Conservation (phyloP, 176 grass and related monocot genomes). For the Alopecurus myosuroides region DNA sequence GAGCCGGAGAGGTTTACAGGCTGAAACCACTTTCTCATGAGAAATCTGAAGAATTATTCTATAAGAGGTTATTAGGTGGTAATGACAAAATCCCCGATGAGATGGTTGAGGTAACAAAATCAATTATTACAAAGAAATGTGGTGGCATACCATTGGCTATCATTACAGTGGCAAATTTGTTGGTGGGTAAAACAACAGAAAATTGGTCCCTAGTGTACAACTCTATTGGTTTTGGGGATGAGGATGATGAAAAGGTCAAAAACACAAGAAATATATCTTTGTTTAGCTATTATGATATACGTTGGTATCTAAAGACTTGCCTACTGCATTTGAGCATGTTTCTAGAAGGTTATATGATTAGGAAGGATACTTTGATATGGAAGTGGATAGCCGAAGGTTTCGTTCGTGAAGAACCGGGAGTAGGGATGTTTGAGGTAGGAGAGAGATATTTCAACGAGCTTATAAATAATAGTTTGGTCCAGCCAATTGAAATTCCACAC, state of each 20-base stretch:
- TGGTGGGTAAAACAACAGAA: background rate
- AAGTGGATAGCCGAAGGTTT: background rate
- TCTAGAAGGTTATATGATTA: background rate
- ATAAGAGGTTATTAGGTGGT: background rate
- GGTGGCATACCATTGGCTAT: background rate
- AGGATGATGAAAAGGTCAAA: background rate
- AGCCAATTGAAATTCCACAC: background rate
- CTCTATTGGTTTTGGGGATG: background rate
- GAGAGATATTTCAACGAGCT: conserved; percentile 17
- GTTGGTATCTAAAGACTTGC: background rate
- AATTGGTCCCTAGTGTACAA: background rate
- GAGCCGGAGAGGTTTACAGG: background rate
- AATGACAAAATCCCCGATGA: background rate
- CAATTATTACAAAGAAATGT: background rate
- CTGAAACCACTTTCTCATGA: background rate
- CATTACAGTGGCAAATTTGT: background rate
- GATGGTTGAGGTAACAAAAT: no score
- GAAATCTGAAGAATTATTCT: background rate
- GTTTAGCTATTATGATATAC: conserved; percentile 3
- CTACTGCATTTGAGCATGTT: background rate
- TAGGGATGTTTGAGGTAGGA: background rate
- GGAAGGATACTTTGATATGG: background rate
- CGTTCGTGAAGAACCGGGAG: background rate
- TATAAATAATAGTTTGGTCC: conserved; percentile 1
- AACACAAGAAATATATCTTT: background rate